Percentiles rank a stretch among this genome's conserved stretches.
phyloP scores from a whole-genome alignment of 768 basidiomycete genomes.

The Podaxis mareebaensis region DNA sequence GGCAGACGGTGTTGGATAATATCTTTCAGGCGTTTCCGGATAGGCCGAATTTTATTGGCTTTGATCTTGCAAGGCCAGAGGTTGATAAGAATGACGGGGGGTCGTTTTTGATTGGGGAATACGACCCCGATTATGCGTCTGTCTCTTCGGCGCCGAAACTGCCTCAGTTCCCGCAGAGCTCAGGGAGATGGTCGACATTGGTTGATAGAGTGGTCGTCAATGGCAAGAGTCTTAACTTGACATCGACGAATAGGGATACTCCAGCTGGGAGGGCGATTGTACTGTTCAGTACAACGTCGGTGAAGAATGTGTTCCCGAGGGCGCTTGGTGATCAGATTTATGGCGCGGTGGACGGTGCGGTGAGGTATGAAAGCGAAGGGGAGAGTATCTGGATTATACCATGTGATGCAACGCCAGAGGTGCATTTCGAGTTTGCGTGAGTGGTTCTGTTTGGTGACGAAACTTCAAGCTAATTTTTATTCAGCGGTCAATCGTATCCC shows the following conservation, averaged over 20 bases:
- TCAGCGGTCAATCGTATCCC: slow-evolving; percentile 33
- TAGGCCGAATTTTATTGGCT: slow-evolving; percentile 39
- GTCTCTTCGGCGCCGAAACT: slow-evolving; percentile 32
- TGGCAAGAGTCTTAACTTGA: slow-evolving; percentile 26
- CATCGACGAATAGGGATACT: slow-evolving; percentile 30
- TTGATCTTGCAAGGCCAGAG: slow-evolving; percentile 42
- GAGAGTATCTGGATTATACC: slow-evolving; percentile 38
- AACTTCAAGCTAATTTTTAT: not conserved
- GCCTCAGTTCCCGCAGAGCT: slow-evolving; percentile 33
- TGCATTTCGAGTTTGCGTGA: slow-evolving; percentile 42
- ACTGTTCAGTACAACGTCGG: slow-evolving; percentile 36
- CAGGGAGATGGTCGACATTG: slow-evolving; percentile 42
- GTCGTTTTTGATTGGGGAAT: slow-evolving; percentile 42
- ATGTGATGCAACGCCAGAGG: slow-evolving; percentile 32
- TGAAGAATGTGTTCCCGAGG: not conserved
- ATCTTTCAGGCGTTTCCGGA: slow-evolving; percentile 36
- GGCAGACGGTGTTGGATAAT: slow-evolving; percentile 38
- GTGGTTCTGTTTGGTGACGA: slow-evolving; percentile 21
- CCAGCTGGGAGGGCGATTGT: slow-evolving; percentile 33
- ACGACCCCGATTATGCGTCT: slow-evolving; percentile 33
- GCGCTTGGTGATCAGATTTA: slow-evolving; percentile 22
- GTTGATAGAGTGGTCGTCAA: slow-evolving; percentile 38
- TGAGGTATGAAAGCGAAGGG: slow-evolving; percentile 23
- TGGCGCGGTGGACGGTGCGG: slow-evolving; percentile 31
- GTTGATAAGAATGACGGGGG: slow-evolving; percentile 42